Base-by-base conservation (phyloP, 768 basidiomycete genomes). In the Collybia sordida region DNA sequence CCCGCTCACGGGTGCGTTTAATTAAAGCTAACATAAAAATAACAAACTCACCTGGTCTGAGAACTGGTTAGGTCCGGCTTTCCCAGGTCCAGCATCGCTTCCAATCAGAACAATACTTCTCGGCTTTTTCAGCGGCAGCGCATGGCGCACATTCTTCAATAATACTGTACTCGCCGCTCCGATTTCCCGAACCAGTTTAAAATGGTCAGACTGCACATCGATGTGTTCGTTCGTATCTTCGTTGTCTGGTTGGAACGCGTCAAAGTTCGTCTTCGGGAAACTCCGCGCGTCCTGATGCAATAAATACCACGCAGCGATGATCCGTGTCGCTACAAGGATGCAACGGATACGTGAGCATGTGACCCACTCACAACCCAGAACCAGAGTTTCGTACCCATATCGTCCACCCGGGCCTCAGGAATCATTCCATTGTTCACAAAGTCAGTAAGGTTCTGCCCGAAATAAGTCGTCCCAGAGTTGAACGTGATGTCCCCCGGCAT, bases 361-460 rank as follows among this genome's bases (percentile, higher is more conserved):
- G 31, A 31, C 9, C 31, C 31, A 6, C 11, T 3, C 11, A 12
- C 31, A 27, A 14, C 31, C 31, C 31, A n/a, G 31, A 31, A 11
- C 31, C 31, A 61, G 59, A 39, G 70, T 59, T 31, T 4, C 31
- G 60, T 64, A 67, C 81, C 84, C 88, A 93, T 92, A 61, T 94
- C 91, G 47, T 86, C 82, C 4, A 89, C 66, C 4, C 89, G 80
- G 3, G 73, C 61, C 54, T 76, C 72, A 0, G 86, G 75, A 45
- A 94, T 87, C 2, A 81, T 84, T 35, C 83, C 84, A 61, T 93
- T 88, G 41, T 77, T 67, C 15, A 94, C 89, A 42, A 75, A 83
- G 22, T 72, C 72, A 0, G 83, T 85, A 25, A 93, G 74, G 62
- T 85, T 89, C 1, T 61, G 69, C n/a, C 87, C 85, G 53, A 82